Evolutionary conservation across 768 basidiomycete species (phyloP).

Genomic region (Lentinus brumalis): DNA sequence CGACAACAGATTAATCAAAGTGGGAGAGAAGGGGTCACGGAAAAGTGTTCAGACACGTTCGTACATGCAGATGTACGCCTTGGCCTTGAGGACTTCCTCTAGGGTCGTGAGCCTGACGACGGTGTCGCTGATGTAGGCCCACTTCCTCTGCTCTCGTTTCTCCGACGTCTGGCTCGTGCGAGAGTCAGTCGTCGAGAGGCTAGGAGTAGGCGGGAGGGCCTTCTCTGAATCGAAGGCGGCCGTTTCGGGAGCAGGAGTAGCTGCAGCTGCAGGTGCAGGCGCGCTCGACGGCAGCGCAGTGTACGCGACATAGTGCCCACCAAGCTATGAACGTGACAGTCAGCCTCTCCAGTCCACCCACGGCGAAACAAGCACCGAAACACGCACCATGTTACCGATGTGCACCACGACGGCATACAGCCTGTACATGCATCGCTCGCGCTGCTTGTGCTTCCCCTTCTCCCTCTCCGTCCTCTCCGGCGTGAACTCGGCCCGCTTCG

Average conservation of each 20-base stretch:
- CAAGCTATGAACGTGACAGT: slow-evolving; percentile 49
- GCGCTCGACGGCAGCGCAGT: slow-evolving; percentile 60
- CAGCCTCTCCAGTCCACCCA: neutral
- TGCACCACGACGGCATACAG: slow-evolving; percentile 85
- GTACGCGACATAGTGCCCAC: slow-evolving; percentile 89
- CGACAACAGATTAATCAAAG: neutral
- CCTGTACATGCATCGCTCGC: slow-evolving; percentile 58
- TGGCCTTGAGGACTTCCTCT: slow-evolving; percentile 88
- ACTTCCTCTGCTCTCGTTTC: slow-evolving; percentile 50
- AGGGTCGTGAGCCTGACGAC: slow-evolving; percentile 76
- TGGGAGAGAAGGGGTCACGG: neutral
- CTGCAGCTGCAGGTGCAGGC: slow-evolving; percentile 2
- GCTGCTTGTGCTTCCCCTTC: slow-evolving; percentile 20
- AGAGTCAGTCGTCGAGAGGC: slow-evolving; percentile 3
- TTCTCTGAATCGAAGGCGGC: slow-evolving; percentile 5
- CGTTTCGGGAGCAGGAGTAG: neutral
- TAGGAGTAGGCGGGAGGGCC: neutral
- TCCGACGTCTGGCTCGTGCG: slow-evolving; percentile 9
- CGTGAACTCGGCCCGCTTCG: slow-evolving; percentile 71
- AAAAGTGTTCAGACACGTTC: slow-evolving; percentile 55
- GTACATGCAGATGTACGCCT: slow-evolving; percentile 94
- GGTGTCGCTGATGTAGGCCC: slow-evolving; percentile 94
- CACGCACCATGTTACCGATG: slow-evolving; percentile 81
- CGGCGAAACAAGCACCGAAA: neutral
- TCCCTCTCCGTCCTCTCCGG: slow-evolving; percentile 30